Evolutionary conservation across 208 protist species (phyloP), one percentile per base, ranked within the genome.

Genomic region (Trypanosoma rangeli): DNA sequence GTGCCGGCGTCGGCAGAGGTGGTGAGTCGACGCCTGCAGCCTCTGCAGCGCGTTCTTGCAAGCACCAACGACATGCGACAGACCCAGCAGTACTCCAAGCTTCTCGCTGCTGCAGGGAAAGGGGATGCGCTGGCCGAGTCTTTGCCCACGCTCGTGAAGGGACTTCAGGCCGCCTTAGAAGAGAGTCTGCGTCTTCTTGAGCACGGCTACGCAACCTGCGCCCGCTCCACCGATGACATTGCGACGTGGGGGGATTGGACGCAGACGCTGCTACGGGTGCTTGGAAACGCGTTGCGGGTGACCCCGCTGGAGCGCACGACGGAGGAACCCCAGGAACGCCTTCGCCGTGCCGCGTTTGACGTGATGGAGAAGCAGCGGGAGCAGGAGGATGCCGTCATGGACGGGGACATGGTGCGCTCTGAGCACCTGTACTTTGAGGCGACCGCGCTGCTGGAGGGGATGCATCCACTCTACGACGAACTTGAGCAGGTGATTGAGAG

Each of bases 371-470:
- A 89, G 44, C 79, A 85, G 68, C 85, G 88, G 52, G 80, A 83
- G 39, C 90, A 95, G 69, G 75, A 86, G 66, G 70, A 90, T 48
- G 90, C 90, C 48, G 86, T 93, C 44, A 71, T 70, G 1, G 83
- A 87, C 65, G 90, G 90, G 28, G 87, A 95, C 54, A 95, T 95
- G 90, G 76, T 88, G 53, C 73, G 73, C 50, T 84, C 82, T 3
- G 90, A 95, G 71, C 73, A 87, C 24, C 66, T 95, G 16, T 95
- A 95, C 73, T 91, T 90, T 76, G 66, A 88, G 70, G 79, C 90
- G 64, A 84, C 79, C 24, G 72, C 78, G n/a, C 64, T 94, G 62
- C 64, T 87, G 3, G 87, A 95, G 60, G 60, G 84, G 39, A 86
- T 93, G 83, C 65, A 68, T 28, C 61, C 59, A 39, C 61, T 83